Base-by-base conservation (phyloP, 208 protist genomes). In the Leishmania guyanensis region DNA sequence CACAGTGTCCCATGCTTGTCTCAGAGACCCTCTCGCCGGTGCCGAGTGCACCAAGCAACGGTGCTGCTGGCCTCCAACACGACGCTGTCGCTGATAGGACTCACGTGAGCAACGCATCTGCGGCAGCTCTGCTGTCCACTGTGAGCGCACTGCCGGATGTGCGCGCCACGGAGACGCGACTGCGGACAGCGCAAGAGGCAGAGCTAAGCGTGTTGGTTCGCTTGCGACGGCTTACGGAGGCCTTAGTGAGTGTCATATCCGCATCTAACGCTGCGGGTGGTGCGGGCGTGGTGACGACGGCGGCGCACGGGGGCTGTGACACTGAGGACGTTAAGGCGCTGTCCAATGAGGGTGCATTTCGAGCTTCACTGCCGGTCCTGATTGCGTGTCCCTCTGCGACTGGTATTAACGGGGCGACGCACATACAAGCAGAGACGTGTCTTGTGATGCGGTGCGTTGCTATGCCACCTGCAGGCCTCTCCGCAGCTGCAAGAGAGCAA, bases 131-230 rank as follows among this genome's bases (percentile, higher is more conserved):
- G 6, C 51, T 8, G 33, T 6, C 8, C 0, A n/a, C 33, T 33
- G 46, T 22, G 2, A 33, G 26, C 33, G 51, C 51, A 14, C 3
- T 62, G 22, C 4, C 10, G 1, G 33, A 46, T 6, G 51, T 76
- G 72, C 72, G 33, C 9, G 72, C 72, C 33, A 76, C 72, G 20
- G 56, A 77, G 56, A 33, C 54, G 58, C 74, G 74, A 22, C 56
- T 77, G 56, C 74, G 74, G 53, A 12, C 9, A 48, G 54, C 58
- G 53, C 74, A 77, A 16, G 74, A 60, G 56, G 56, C 74, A 48
- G 74, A 77, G 10, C 53, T 46, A 12, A 48, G 56, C 36, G 74
- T 77, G 54, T 39, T 77, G 53, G 10, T 50, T 22, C 74, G 74
- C 33, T 48, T 77, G 53, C 53, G 39, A 33, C 9, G 16, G 3